Base-by-base conservation (phyloP, 202 grass and related monocot genomes). In the Zizania palustris region DNA sequence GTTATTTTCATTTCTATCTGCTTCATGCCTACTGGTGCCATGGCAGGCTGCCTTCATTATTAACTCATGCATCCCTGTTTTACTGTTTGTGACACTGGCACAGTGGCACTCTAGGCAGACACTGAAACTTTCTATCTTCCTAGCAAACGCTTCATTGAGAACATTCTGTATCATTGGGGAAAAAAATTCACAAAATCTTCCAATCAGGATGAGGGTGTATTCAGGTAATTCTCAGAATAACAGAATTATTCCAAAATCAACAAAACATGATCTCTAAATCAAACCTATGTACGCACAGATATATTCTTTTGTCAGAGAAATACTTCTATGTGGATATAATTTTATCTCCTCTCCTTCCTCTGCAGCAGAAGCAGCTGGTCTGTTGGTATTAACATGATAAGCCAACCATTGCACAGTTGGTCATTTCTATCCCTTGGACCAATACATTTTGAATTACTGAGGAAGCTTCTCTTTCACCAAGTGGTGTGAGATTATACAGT, bases 11-110 rank as follows among this genome's bases (percentile, higher is more conserved):
- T 68, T 68, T 64, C 38, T 53, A 51, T 53, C 43, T 75, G 58
- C 15, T 72, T 28, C 82, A 65, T 78, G 43, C 15, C 60, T 39
- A 20, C 14, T 22, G 62, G 18, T 78, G 41, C 45, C 5, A 33
- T 66, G 28, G 22, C 48, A 64, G 48, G 58, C 20, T 65, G 66
- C 67, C 48, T 60, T 46, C 82, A 67, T 79, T 77, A 79, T 72
- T 44, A 40, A 44, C 34, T 49, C 59, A 18, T 41, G 60, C 68
- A 50, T 9, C 19, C 41, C 50, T 33, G 9, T 59, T 41, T 46
- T 21, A 67, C 69, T 53, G 61, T 33, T 71, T 46, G 69, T 74
- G 15, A 45, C 49, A 11, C 46, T 63, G 49, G 18, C 16, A 0
- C 11, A 2, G 28, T 45, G 37, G 37, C 16, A 75, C 19, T 42